These are phyloP conservation scores for Colletotrichum cereale DNA, from an alignment of 2,329 filamentous ascomycete genomes.

Conservation along the genomic window DNA sequence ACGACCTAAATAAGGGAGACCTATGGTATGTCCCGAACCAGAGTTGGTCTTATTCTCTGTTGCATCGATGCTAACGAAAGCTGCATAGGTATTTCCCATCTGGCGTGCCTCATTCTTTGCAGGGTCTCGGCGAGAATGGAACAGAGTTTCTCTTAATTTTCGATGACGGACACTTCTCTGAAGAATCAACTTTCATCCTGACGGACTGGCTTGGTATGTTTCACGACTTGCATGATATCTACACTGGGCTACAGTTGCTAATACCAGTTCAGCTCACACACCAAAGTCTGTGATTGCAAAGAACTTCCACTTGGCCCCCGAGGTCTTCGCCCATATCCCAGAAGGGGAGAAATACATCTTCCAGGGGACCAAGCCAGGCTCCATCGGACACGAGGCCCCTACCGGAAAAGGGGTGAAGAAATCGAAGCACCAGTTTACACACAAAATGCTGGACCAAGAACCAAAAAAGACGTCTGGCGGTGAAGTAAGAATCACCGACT, in stretches of 20 bases:
- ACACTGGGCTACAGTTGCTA: not conserved
- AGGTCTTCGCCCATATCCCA: conserved; percentile 77
- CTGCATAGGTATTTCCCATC: conserved; percentile 74
- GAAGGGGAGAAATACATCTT: conserved; percentile 82
- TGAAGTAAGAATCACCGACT: conserved; percentile 79
- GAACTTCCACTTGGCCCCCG: conserved; percentile 80
- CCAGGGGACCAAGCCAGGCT: conserved; percentile 73
- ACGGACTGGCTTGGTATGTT: conserved; percentile 77
- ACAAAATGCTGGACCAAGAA: conserved; percentile 78
- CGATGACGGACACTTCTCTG: conserved; percentile 64
- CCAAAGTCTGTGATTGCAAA: conserved; percentile 78
- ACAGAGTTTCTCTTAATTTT: conserved; percentile 58
- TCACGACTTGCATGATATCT: not conserved
- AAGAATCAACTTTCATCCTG: conserved; percentile 77
- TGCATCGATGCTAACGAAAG: not conserved
- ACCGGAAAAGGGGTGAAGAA: conserved; percentile 72
- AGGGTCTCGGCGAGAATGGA: conserved; percentile 46
- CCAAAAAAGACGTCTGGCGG: conserved; percentile 77
- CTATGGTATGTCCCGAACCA: conserved; percentile 63
- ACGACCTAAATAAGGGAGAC: conserved; percentile 79
- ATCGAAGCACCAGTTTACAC: conserved; percentile 77
- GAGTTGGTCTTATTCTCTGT: not conserved
- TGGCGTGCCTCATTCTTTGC: conserved; percentile 81
- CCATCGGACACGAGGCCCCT: conserved; percentile 75
- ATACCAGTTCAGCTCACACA: conserved; percentile 67